phyloP scores from a whole-genome alignment of 1,139 yeast species.

The Saccharomyces pastorianus region DNA sequence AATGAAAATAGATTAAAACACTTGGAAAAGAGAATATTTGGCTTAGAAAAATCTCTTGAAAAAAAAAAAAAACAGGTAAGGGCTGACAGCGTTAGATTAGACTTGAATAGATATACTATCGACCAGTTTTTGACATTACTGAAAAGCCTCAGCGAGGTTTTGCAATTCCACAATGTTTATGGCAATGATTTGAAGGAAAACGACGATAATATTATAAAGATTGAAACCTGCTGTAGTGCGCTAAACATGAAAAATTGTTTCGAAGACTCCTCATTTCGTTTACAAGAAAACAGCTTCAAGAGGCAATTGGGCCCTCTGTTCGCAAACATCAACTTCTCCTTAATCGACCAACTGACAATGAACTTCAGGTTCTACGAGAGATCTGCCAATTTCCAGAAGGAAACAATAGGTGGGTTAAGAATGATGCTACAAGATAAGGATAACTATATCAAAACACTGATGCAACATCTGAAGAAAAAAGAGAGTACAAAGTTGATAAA shows the following conservation, averaged over 20 bases:
- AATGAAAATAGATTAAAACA: not conserved
- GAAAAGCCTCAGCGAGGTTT: not conserved
- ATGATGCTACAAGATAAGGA: not conserved
- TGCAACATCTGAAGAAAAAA: not conserved
- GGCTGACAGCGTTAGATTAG: not conserved
- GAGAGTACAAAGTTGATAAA: not conserved
- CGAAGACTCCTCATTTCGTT: not conserved
- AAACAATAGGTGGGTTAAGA: not conserved
- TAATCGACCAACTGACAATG: not conserved
- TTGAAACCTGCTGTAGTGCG: not conserved
- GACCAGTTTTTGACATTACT: not conserved
- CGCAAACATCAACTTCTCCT: not conserved
- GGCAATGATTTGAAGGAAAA: not conserved
- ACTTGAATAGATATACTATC: not conserved
- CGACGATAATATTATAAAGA: not conserved
- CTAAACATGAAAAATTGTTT: not conserved
- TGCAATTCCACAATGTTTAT: not conserved
- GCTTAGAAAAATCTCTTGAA: constrained; percentile 1
- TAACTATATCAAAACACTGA: not conserved
- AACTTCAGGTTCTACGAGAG: not conserved
- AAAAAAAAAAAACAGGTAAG: not conserved
- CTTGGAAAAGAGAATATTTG: not conserved
- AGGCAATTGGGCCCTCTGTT: not conserved
- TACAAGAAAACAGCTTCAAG: not conserved
- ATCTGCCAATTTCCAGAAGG: not conserved